Evolutionary conservation across 768 basidiomycete genomes (phyloP).

Genomic region (Termitomyces sp.): DNA sequence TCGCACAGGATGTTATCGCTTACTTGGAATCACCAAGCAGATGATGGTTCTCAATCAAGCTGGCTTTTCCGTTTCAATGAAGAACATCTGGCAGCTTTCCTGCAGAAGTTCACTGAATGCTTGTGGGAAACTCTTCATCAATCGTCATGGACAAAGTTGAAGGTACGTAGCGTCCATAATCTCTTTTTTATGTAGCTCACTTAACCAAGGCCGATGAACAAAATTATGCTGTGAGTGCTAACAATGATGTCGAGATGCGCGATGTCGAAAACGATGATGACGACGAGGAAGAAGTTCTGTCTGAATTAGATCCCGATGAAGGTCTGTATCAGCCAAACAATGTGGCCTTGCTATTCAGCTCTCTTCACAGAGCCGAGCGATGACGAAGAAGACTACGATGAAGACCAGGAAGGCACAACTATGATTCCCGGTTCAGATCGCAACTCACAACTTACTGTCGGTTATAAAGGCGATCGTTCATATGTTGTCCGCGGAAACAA

Average conservation of each 20-base stretch:
- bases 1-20: constrained; percentile 59
- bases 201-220: constrained; percentile 69
- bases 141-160: constrained; percentile 71
- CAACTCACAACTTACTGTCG: constrained; percentile 89
- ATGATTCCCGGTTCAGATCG: constrained; percentile 49
- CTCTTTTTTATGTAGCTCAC: neutral
- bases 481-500: constrained; percentile 90
- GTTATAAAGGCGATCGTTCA: constrained; percentile 92
- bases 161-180: constrained; percentile 38
- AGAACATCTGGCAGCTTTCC: constrained; percentile 55
- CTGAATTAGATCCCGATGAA: constrained; percentile 59
- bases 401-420: constrained; percentile 28
- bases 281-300: constrained; percentile 72
- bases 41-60: constrained; percentile 52
- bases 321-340: constrained; percentile 29
- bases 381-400: constrained; percentile 37
- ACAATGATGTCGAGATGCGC: constrained; percentile 86
- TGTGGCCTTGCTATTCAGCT: neutral
- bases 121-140: constrained; percentile 81
- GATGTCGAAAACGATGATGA: constrained; percentile 70
- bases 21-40: constrained; percentile 80
- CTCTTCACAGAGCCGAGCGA: constrained; percentile 34
- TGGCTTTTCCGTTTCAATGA: constrained; percentile 77
- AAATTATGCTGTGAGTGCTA: constrained; percentile 71
- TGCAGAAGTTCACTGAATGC: constrained; percentile 57